A percentile compares a stretch with the other conserved stretches of the same genome.
Evolutionary conservation across 352 stramenopile species (phyloP).

Genomic region (Globisporangium nodosum): DNA sequence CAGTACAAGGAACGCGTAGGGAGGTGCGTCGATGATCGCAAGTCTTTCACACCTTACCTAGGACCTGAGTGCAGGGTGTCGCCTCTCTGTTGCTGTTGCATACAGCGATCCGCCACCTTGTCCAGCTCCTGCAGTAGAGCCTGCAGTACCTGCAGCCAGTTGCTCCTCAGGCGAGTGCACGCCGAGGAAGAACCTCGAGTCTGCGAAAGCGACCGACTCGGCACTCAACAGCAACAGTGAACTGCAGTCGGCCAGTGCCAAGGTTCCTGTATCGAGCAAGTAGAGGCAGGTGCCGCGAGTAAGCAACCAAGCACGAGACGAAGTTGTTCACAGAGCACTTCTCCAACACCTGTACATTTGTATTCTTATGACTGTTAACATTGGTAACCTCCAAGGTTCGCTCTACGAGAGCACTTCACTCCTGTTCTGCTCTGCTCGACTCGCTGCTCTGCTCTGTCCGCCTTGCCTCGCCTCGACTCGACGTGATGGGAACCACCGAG

Average conservation of each 20-base stretch:
- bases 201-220: slow-evolving; percentile 41
- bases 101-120: slow-evolving; percentile 34
- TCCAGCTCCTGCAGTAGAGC: neutral
- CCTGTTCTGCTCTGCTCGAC: too few species aligned
- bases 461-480: too few species aligned
- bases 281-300: too few species aligned
- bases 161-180: slow-evolving; percentile 27
- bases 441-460: too few species aligned
- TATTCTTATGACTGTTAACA: too few species aligned
- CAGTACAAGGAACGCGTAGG: slow-evolving; percentile 44
- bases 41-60: neutral
- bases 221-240: slow-evolving; percentile 26
- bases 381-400: too few species aligned
- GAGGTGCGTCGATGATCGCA: slow-evolving; percentile 26
- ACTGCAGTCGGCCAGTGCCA: neutral
- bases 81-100: neutral
- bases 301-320: too few species aligned
- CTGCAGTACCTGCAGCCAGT: neutral
- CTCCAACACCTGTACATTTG: neutral
- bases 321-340: too few species aligned
- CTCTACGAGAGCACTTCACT: too few species aligned
- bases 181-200: slow-evolving; percentile 43
- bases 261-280: neutral
- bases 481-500: slow-evolving; percentile 5
- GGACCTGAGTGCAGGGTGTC: neutral